phyloP scores from a whole-genome alignment of 352 stramenopile genomes.

The Phytophthora ramorum region DNA sequence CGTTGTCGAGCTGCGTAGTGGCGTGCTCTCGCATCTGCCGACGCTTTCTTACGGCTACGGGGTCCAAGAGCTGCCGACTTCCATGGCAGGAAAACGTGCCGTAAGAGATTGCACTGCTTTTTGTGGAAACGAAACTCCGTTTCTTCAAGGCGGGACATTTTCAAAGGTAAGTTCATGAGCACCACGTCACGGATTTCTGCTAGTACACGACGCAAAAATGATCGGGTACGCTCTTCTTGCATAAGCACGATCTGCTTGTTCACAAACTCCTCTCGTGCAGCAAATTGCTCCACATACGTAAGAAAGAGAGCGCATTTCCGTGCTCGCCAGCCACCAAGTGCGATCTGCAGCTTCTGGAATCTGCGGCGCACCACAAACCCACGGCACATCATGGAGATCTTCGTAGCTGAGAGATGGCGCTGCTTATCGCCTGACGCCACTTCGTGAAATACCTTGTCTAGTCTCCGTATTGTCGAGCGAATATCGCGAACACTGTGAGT shows the following conservation, averaged over 20 bases:
- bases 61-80: conserved; percentile 60
- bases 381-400: conserved; percentile 62
- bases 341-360: conserved; percentile 47
- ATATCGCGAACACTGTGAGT: conserved; percentile 67
- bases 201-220: conserved; percentile 55
- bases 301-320: conserved; percentile 51
- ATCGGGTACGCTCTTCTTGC: conserved; percentile 43
- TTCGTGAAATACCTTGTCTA: conserved; percentile 84
- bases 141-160: conserved; percentile 59
- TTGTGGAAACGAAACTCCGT: conserved; percentile 53
- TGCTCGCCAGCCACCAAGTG: conserved; percentile 61
- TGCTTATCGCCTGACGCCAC: conserved; percentile 79
- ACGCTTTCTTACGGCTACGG: conserved; percentile 62
- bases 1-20: conserved; percentile 58
- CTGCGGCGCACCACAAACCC: conserved; percentile 60
- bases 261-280: conserved; percentile 68
- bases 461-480: conserved; percentile 63
- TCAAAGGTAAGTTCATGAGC: conserved; percentile 71
- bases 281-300: conserved; percentile 68
- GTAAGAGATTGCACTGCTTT: conserved; percentile 52
- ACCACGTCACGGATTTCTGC: conserved; percentile 74
- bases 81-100: conserved; percentile 56
- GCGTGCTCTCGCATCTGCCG: conserved; percentile 47
- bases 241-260: conserved; percentile 57
- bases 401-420: conserved; percentile 70